Evolutionary conservation across 2,329 filamentous ascomycete species (phyloP), one percentile per base, ranked within the genome.

Genomic region (Chaetomium olivaceum): DNA sequence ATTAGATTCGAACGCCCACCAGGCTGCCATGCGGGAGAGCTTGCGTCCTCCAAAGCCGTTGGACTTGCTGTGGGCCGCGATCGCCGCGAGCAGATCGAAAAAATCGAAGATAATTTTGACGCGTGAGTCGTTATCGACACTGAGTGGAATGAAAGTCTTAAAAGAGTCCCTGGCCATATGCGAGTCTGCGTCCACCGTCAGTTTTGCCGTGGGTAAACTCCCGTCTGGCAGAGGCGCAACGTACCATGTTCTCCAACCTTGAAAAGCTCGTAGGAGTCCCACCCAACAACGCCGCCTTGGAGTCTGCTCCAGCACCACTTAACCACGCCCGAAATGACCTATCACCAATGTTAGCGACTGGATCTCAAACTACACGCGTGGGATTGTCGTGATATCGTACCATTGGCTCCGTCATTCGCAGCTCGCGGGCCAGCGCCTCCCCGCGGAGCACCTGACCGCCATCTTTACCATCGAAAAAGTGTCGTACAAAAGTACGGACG

Each of bases 271-370:
- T 99, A 99, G 51, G 92, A 92, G 74, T 97, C 93, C 95, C 95
- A 98, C 65, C 92, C 93, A 43, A 99, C 93, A 16, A 99, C 89
- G 74, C 95, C 95, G 66, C 93, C 92, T 51, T 90, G 87, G 59
- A 99, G 82, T 79, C 95, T 88, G 76, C 92, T 93, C 95, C 95
- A 99, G 78, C 94, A 98, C 95, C 95, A 99, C 82, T 98, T 99
- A 70, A 95, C 84, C 51, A 97, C 93, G 73, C 93, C 95, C 70
- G 93, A 93, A 62, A 99, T 86, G 64, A 96, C 93, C 92, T 97
- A 69, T 33, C 12, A 48, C 25, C 23, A 58, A 58, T 60, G 72
- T 78, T 73, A 78, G 72, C 64, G 60, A 51, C 43, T n/a, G 19
- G 25, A 51, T 5, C 21, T 31, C 36, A 8, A 25, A 39, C 16